Evolutionary conservation across 2,329 filamentous ascomycete genomes (phyloP).

Genomic region (Blastomyces parvus): DNA sequence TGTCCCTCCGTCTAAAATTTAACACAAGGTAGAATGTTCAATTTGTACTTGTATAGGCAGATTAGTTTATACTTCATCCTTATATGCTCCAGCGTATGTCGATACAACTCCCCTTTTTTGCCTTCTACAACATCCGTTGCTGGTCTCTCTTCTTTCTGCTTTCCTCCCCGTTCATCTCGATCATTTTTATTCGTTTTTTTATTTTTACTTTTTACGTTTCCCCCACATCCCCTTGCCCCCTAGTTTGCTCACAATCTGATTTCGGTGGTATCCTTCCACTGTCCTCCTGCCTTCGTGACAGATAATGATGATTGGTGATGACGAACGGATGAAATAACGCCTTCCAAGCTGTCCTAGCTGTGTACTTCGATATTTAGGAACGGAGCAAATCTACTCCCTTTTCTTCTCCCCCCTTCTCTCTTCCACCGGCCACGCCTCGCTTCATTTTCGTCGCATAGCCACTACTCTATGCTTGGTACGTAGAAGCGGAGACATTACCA

Average conservation of each 20-base stretch:
- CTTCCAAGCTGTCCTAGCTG: not conserved
- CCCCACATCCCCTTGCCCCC: not conserved
- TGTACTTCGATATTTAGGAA: not conserved
- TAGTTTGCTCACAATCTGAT: not conserved
- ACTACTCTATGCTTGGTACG: constrained; percentile 75
- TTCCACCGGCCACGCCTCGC: not conserved
- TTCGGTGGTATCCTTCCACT: not conserved
- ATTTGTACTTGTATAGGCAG: not conserved
- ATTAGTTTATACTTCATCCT: not conserved
- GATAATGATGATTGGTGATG: not conserved
- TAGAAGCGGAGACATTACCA: constrained; percentile 93
- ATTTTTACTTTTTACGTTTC: not conserved
- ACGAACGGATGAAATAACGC: not conserved
- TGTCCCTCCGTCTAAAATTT: no score
- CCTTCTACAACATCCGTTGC: no score
- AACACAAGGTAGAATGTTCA: not conserved
- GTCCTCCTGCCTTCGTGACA: not conserved
- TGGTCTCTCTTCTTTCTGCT: no score
- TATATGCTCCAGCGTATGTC: not conserved
- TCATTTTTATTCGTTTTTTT: not conserved
- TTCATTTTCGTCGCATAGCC: not conserved
- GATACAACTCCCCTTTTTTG: no score
- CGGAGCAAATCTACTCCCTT: no score
- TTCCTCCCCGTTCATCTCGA: no score
- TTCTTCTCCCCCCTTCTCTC: not conserved